phyloP scores from a whole-genome alignment of 352 stramenopile genomes.

The Pythium dissimile region DNA sequence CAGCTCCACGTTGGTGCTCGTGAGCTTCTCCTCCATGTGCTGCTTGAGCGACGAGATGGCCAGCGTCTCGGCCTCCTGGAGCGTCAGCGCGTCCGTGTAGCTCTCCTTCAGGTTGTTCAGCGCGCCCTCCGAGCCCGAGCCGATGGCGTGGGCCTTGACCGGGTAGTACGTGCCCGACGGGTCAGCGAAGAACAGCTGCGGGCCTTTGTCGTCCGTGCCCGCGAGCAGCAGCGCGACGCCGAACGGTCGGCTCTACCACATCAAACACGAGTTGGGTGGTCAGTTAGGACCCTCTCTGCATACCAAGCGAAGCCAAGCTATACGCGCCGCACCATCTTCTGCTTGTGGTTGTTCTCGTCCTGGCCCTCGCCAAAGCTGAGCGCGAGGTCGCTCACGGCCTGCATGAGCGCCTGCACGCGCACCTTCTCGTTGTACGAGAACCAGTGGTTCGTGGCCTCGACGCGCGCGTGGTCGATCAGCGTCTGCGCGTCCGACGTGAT shows the following conservation, averaged over 20 bases:
- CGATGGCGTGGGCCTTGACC: conserved; percentile 99
- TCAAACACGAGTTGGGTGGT: not conserved
- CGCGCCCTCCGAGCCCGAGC: conserved; percentile 96
- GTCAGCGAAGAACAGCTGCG: conserved; percentile 97
- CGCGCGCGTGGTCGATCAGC: conserved; percentile 98
- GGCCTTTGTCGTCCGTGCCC: conserved; percentile 93
- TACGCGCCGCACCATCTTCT: conserved; percentile 94
- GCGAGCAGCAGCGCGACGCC: conserved; percentile 98
- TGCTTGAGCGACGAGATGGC: conserved; percentile 96
- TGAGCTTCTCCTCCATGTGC: conserved; percentile 99
- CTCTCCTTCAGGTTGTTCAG: conserved; percentile 98
- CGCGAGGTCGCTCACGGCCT: conserved; percentile 98
- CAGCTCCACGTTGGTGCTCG: conserved; percentile 97
- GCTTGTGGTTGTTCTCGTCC: conserved; percentile 93
- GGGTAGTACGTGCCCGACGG: conserved; percentile 97
- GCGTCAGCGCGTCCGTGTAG: conserved; percentile 95
- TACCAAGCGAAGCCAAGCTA: too few relatives aligned
- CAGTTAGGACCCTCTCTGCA: too few relatives aligned
- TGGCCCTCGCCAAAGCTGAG: conserved; percentile 94
- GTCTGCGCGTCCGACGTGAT: conserved; percentile 98
- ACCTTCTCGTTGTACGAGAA: conserved; percentile 99
- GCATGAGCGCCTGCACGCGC: conserved; percentile 96
- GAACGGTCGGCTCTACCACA: conserved; percentile 90
- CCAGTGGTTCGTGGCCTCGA: conserved; percentile 98
- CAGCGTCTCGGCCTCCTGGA: conserved; percentile 96